phyloP scores from a whole-genome alignment of 2,329 filamentous ascomycete genomes.

The Grosmannia clavigera region DNA sequence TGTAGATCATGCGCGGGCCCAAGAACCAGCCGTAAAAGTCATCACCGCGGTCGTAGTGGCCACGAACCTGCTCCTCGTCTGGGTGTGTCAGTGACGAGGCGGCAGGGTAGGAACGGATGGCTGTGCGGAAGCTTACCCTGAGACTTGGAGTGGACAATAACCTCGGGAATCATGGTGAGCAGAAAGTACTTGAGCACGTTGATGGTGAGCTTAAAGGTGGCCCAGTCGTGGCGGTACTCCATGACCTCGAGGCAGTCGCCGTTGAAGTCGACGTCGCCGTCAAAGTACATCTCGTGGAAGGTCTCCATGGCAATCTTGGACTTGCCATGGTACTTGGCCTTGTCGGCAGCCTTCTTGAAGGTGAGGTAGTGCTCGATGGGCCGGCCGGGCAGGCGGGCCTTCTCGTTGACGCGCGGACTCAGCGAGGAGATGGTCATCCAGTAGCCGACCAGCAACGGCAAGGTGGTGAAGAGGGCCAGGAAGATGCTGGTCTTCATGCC shows the following conservation, averaged over 20 bases:
- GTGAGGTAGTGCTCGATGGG: slow-evolving; percentile 84
- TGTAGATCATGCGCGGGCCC: slow-evolving; percentile 98
- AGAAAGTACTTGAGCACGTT: slow-evolving; percentile 13
- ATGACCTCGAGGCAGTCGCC: slow-evolving; percentile 79
- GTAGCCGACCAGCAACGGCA: slow-evolving; percentile 71
- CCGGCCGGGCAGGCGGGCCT: slow-evolving; percentile 73
- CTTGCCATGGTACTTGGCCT: slow-evolving; percentile 58
- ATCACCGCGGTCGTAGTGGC: slow-evolving; percentile 95
- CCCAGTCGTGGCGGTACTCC: slow-evolving; percentile 96
- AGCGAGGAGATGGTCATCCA: slow-evolving; percentile 72
- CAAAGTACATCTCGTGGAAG: slow-evolving; percentile 97
- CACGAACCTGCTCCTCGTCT: slow-evolving; percentile 96
- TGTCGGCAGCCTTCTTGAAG: slow-evolving; percentile 56
- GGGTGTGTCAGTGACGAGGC: background rate
- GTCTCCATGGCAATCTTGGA: slow-evolving; percentile 83
- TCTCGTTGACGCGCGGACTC: slow-evolving; percentile 84
- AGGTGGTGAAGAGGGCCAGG: slow-evolving; percentile 63
- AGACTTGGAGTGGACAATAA: slow-evolving; percentile 13
- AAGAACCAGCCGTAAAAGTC: slow-evolving; percentile 99
- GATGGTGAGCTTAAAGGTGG: slow-evolving; percentile 42
- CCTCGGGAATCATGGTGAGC: slow-evolving; percentile 13
- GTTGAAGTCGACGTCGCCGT: slow-evolving; percentile 89
- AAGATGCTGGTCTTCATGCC: slow-evolving; percentile 81
- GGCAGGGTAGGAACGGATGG: background rate
- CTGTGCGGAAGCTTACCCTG: slow-evolving; percentile 7